Conservation (phyloP, 805 yeast genomes). For the Lipomyces yamanashiensis region DNA sequence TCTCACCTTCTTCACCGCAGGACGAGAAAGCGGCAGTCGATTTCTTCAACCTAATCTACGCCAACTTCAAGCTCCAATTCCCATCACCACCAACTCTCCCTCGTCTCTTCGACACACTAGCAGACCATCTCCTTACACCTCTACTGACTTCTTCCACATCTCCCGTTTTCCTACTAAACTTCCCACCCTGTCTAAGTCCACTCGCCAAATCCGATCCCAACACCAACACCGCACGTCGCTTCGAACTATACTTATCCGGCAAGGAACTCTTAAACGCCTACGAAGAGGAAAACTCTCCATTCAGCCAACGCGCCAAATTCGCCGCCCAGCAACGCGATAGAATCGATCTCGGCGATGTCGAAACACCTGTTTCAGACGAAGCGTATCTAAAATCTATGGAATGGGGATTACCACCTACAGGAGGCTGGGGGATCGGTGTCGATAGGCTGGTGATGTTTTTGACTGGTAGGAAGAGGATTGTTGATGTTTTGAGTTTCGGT, state of each 20-base stretch:
- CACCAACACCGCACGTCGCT: slow-evolving; percentile 63
- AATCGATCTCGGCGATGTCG: slow-evolving; percentile 58
- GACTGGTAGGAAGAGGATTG: slow-evolving; percentile 67
- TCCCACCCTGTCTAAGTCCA: slow-evolving; percentile 86
- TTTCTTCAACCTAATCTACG: slow-evolving; percentile 51
- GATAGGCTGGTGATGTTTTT: slow-evolving; percentile 86
- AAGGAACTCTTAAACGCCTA: slow-evolving; percentile 89
- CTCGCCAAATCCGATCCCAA: slow-evolving; percentile 68
- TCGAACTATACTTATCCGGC: slow-evolving; percentile 81
- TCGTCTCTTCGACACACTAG: slow-evolving; percentile 66
- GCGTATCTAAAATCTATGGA: slow-evolving; percentile 77
- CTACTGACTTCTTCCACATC: slow-evolving; percentile 48
- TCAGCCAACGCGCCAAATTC: slow-evolving; percentile 68
- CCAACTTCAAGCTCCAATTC: slow-evolving; percentile 46
- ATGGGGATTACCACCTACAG: slow-evolving; percentile 96
- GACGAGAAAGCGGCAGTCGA: slow-evolving; percentile 31
- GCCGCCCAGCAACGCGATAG: slow-evolving; percentile 58
- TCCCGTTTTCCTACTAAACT: slow-evolving; percentile 80
- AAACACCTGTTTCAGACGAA: slow-evolving; percentile 71
- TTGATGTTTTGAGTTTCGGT: slow-evolving; percentile 76
- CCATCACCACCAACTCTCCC: slow-evolving; percentile 51
- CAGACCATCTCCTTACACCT: slow-evolving; percentile 67
- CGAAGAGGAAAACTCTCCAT: slow-evolving; percentile 94
- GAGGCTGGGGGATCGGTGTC: slow-evolving; percentile 96
- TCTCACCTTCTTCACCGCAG: slow-evolving; percentile 43